Base-by-base conservation (phyloP, 2,329 filamentous ascomycete species). In the Bipolaris oryzae region DNA sequence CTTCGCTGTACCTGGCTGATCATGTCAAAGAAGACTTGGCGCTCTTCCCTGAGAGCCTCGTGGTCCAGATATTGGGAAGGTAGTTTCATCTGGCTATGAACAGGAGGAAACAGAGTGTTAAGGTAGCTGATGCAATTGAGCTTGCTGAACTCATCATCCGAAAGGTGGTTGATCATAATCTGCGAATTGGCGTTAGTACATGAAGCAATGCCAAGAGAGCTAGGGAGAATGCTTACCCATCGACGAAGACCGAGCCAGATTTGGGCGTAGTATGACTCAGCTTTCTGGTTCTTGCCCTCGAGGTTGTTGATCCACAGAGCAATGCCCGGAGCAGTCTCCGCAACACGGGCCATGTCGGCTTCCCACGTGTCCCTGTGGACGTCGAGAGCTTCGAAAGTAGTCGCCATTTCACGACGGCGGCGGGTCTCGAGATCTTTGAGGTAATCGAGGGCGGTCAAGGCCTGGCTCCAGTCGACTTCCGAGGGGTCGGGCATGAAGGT, bases 61-160 rank as follows among this genome's bases (percentile, higher is more conserved):
- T 77, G 72, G 7, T 81, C 84, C 55, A 88, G 72, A 49, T 83
- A 80, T 25, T 79, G 74, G 9, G 84, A 85, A 5, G 82, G 84
- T 41, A 70, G 60, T 46, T 64, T 72, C 13, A 62, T 61, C 25
- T 57, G 51, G 18, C 55, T 63, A 16, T 78, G 77, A 39, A 82
- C 78, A 2, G 87, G 85, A 7, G 87, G 87, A 61, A 88, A 85
- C 28, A 89, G 78, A 9, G 86, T 89, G 74, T 89, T 89, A 48
- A 89, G 82, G 82, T 89, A 86, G 50, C 85, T 87, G 61, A 88
- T 80, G 68, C 86, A 87, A 70, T 88, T 88, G 66, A 83, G 80
- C 71, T 87, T 87, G 77, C 85, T 85, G 74, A 86, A 87, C 0
- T 85, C 85, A 31, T 81, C 77, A 28, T 87, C 77, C 23, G 85